A percentile compares a stretch with the other conserved stretches of the same genome.
Evolutionary conservation across 495 filamentous ascomycete species (phyloP).

Genomic region (Podospora didyma): DNA sequence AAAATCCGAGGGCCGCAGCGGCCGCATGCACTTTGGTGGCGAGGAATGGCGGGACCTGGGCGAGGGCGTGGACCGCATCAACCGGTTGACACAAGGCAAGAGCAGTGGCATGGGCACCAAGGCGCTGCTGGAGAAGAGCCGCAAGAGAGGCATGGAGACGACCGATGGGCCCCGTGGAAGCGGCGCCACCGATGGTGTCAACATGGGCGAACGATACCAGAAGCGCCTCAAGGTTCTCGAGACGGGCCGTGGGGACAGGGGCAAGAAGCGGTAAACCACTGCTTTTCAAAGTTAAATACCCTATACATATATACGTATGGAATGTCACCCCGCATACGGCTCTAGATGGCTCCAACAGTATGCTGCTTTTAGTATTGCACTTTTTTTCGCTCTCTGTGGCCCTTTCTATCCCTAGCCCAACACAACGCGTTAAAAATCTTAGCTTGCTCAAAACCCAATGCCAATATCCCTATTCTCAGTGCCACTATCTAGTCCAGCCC

Average conservation of each 20-base stretch:
- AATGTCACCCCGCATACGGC: too few relatives aligned
- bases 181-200: constrained; percentile 39
- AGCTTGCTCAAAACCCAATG: constrained; percentile 14
- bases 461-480: constrained; percentile 14
- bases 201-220: constrained; percentile 66
- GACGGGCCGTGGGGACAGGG: constrained; percentile 50
- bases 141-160: constrained; percentile 62
- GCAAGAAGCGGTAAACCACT: constrained; percentile 30
- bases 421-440: too few relatives aligned
- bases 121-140: constrained; percentile 69
- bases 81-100: constrained; percentile 62
- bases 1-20: constrained; percentile 37
- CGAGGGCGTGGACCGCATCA: constrained; percentile 73
- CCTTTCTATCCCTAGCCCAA: too few relatives aligned
- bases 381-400: too few relatives aligned
- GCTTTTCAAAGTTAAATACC: background rate
- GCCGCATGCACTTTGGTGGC: constrained; percentile 63
- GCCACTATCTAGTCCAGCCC: constrained; percentile 18
- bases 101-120: constrained; percentile 48
- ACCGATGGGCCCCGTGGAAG: constrained; percentile 54
- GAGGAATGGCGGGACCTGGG: constrained; percentile 80
- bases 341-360: too few relatives aligned
- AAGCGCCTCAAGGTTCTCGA: constrained; percentile 70
- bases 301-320: too few relatives aligned
- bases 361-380: too few relatives aligned